Conservation (phyloP, 2,329 filamentous ascomycete species). For the Fusarium paranaense region DNA sequence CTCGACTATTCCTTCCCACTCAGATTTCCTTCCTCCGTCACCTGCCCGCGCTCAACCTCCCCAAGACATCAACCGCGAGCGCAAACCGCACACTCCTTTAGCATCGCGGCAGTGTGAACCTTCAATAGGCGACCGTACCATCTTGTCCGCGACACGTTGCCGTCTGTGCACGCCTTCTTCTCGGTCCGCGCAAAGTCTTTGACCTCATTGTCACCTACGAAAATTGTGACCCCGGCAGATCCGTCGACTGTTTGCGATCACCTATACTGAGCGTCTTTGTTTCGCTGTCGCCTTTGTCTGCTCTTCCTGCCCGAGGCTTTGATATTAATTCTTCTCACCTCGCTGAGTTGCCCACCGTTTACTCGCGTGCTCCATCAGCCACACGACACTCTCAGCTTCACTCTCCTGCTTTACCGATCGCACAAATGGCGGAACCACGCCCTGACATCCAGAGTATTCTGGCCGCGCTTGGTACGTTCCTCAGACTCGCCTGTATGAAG, state of each 20-base stretch:
- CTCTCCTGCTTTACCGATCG: slow-evolving; percentile 20
- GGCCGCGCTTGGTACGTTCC: slow-evolving; percentile 59
- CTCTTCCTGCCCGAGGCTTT: not conserved
- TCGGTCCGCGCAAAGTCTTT: slow-evolving; percentile 32
- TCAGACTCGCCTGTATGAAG: slow-evolving; percentile 11
- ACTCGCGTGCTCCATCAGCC: slow-evolving; percentile 2
- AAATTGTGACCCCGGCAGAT: slow-evolving; percentile 37
- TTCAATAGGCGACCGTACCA: slow-evolving; percentile 24
- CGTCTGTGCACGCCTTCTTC: slow-evolving; percentile 13
- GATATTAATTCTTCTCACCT: not conserved
- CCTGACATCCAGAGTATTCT: slow-evolving; percentile 56
- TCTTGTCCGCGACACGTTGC: slow-evolving; percentile 34
- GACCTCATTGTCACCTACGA: slow-evolving; percentile 20
- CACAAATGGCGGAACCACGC: slow-evolving; percentile 42
- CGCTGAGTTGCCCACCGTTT: not conserved
- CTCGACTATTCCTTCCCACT: slow-evolving; percentile 38
- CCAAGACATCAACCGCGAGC: slow-evolving; percentile 31
- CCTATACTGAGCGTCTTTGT: slow-evolving; percentile 1
- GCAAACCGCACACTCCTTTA: slow-evolving; percentile 20
- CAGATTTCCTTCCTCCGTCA: slow-evolving; percentile 35
- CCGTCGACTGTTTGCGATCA: slow-evolving; percentile 16
- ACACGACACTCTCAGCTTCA: slow-evolving; percentile 20
- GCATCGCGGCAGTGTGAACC: slow-evolving; percentile 21
- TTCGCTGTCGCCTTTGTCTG: slow-evolving; percentile 12
- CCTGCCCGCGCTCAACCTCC: slow-evolving; percentile 24